Percentiles rank a stretch among this genome's conserved stretches.
These are phyloP conservation scores for Cicer bijugum DNA, from an alignment of 306 rosid genomes.

Conservation along the genomic window DNA sequence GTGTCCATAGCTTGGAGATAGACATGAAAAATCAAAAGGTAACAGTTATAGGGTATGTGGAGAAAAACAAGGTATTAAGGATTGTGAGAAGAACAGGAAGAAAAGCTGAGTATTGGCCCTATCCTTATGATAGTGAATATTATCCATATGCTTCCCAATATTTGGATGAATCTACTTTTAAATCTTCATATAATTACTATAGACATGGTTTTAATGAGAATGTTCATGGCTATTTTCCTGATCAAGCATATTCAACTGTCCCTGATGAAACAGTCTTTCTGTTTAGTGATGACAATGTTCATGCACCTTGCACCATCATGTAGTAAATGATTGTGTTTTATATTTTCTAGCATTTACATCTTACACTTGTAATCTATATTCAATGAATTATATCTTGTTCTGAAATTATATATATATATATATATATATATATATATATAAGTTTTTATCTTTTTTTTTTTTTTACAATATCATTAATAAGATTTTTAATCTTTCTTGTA, in stretches of 20 bases:
- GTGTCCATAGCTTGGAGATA: slow-evolving; percentile 74
- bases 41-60: slow-evolving; percentile 66
- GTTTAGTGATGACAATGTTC: slow-evolving; percentile 77
- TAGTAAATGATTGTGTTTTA: not conserved
- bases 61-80: slow-evolving; percentile 61
- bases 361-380: too few relatives aligned
- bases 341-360: too few relatives aligned
- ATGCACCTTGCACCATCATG: slow-evolving; percentile 73
- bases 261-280: slow-evolving; percentile 70
- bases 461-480: too few relatives aligned
- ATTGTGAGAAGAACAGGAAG: slow-evolving; percentile 80
- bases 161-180: slow-evolving; percentile 62
- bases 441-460: too few relatives aligned
- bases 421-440: too few relatives aligned
- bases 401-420: too few relatives aligned
- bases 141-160: slow-evolving; percentile 67
- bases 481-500: too few relatives aligned
- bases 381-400: too few relatives aligned
- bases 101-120: slow-evolving; percentile 82
- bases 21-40: slow-evolving; percentile 79
- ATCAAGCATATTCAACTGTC: slow-evolving; percentile 60
- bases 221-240: slow-evolving; percentile 69
- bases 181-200: slow-evolving; percentile 69
- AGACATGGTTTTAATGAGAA: slow-evolving; percentile 67
- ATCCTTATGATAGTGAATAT: slow-evolving; percentile 73